Evolutionary conservation across 306 rosid species (phyloP), one percentile per base, ranked within the genome.

Genomic region (Quercus cerris): DNA sequence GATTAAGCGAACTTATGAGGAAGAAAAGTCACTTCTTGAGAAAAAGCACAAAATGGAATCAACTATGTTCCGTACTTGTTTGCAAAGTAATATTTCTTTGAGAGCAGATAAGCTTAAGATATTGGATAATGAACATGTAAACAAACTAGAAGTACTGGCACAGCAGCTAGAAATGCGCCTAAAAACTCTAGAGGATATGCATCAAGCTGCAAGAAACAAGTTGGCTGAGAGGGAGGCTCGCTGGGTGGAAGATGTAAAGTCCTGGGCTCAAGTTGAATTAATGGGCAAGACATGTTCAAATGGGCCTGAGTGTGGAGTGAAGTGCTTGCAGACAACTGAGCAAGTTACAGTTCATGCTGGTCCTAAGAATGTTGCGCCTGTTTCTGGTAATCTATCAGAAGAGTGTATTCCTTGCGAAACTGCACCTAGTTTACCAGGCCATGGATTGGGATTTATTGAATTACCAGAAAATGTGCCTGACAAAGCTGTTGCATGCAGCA

Each of bases 221-320:
- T 75, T 89, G 57, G 71, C 41, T 68, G 88, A 75, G 9, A 70
- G 12, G 57, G 91, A 83, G 78, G 75, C 83, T 14, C 74, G 25
- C 25, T 88, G 87, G 89, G 90, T 89, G 77, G 82, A 89, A 75
- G 85, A 83, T 19, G 79, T 94, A 78, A 61, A 84, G 73, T 83
- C 90, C n/a, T 83, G 84, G 83, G 82, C 78, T 67, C 75, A 20
- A 22, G 79, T 72, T 83, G 97, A 89, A 35, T 85, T 86, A 77
- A 82, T 87, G 18, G 80, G 78, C 81, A 67, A 73, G 56, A 44
- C 62, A 72, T 77, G 71, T 78, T 66, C 57, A 6, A 56, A 63
- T 23, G 67, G 81, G 74, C 81, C 52, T 81, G 66, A 30, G 51
- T 31, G 61, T 75, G 83, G 71, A 83, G 77, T 81, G 79, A 85